Conservation (phyloP, 2,329 filamentous ascomycete genomes). For the Byssothecium circinans region DNA sequence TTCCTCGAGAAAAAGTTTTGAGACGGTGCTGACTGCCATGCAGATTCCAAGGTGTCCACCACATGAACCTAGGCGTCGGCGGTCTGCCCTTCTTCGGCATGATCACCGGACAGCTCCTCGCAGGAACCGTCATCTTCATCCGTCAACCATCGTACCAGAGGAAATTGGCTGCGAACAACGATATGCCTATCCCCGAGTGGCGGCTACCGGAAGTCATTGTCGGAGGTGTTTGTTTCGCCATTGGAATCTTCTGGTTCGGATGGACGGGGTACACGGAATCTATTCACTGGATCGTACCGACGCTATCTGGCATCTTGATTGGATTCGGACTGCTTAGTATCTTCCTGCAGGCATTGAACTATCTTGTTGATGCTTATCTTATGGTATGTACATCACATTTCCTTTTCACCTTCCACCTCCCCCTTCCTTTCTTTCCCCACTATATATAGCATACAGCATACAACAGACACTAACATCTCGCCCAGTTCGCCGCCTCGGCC, state of each 20-base stretch:
- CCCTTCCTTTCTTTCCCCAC: background rate
- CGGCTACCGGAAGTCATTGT: constrained; percentile 57
- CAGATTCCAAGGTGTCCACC: constrained; percentile 68
- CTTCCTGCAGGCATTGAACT: constrained; percentile 62
- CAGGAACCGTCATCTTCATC: constrained; percentile 64
- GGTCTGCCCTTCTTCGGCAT: constrained; percentile 87
- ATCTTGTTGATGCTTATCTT: constrained; percentile 62
- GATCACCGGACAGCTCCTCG: constrained; percentile 71
- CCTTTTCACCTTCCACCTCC: background rate
- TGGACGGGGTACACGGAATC: constrained; percentile 48
- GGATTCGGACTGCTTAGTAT: constrained; percentile 61
- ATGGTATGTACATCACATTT: constrained; percentile 43
- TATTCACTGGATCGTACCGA: constrained; percentile 49
- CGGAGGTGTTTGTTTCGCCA: constrained; percentile 52
- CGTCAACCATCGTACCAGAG: constrained; percentile 68
- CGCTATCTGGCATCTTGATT: constrained; percentile 53
- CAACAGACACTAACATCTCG: constrained; percentile 9
- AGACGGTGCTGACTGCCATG: background rate
- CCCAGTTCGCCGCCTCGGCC: constrained; percentile 53
- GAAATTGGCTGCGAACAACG: constrained; percentile 50
- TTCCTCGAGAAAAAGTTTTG: background rate
- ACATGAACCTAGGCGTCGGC: constrained; percentile 68
- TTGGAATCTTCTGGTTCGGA: constrained; percentile 45
- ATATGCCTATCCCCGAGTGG: constrained; percentile 60
- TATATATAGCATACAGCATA: no score